Conservation (phyloP, 1,284 basidiomycete species). For the Cryptococcus hybrid region DNA sequence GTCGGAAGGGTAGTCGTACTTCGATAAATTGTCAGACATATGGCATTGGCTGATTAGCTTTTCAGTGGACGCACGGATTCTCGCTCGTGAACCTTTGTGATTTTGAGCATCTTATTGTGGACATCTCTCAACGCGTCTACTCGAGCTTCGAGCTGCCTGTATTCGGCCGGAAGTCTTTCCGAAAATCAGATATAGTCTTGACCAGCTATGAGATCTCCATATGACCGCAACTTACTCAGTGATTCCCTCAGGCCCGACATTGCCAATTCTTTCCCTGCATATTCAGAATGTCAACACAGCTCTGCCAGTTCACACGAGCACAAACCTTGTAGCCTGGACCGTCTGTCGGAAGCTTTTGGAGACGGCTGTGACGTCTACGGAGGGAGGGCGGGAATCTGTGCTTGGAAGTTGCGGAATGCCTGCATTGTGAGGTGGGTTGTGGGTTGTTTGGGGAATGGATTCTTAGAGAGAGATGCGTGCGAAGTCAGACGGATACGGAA, state of each 20-base stretch:
- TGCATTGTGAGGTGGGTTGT: conserved; percentile 30
- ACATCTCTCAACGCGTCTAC: conserved; percentile 87
- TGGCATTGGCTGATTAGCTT: neutral
- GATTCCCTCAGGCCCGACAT: conserved; percentile 85
- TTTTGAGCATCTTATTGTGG: conserved; percentile 77
- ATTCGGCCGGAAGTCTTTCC: conserved; percentile 61
- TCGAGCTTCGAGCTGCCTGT: conserved; percentile 90
- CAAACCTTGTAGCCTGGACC: conserved; percentile 74
- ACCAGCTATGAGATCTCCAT: too few species aligned
- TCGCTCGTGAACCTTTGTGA: conserved; percentile 78
- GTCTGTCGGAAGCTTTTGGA: conserved; percentile 81
- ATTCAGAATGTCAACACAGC: neutral
- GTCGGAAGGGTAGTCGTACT: conserved; percentile 74
- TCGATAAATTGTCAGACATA: neutral
- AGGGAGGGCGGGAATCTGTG: conserved; percentile 37
- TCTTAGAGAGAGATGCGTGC: neutral
- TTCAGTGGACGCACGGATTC: conserved; percentile 50
- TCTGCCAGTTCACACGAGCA: neutral
- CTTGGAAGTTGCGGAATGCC: conserved; percentile 46
- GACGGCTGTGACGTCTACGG: conserved; percentile 52
- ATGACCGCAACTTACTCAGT: conserved; percentile 67
- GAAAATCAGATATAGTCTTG: too few species aligned
- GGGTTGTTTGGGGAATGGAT: neutral
- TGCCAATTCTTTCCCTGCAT: conserved; percentile 74
- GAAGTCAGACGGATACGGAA: neutral